Base-by-base conservation (phyloP, 1,139 yeast genomes). In the Pneumocystis sp. region DNA sequence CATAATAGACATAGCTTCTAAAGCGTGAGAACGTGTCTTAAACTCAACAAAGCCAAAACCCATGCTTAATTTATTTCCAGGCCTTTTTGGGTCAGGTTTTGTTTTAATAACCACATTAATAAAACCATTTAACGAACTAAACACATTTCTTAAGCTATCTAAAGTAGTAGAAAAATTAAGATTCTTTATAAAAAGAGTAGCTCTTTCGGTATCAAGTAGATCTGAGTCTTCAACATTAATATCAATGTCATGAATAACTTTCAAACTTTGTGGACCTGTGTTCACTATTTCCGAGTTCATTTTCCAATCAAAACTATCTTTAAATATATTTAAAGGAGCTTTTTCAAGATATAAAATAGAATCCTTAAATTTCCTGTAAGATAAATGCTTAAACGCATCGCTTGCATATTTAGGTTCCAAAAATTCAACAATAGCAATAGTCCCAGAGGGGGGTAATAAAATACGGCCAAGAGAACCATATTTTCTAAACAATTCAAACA, bases 1-100 rank as follows among this genome's bases (percentile, higher is more conserved):
- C 79, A 90, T 78, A 0, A 86, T 81, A 37, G 81, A 74, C 65
- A 89, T 83, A 3, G 96, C 97, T 21, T 82, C 80, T 62, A 82
- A 80, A 0, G 98, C 98, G 71, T 87, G 85, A 63, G 85, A 89
- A 70, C 83, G 83, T 3, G 91, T 82, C 70, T 79, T 83, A 75
- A 90, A 95, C 76, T 93, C 98, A 39, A 84, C 96, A 76, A 93
- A 93, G 0, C 99, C 99, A 73, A 90, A 93, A 44, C 99, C 99
- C 98, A 93, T 93, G 72, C 96, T 89, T 68, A 85, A 80, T 21
- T 80, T 77, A 66, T 82, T 80, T 8, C 86, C 86, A 0, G 82
- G 73, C 67, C 83, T 83, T 76, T 85, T 89, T 62, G 96, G 84
- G 76, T 93, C 96, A 1, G 97, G 91, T 74, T 91, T 91, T 57